phyloP scores from a whole-genome alignment of 768 basidiomycete species.

The Hirschioporus abietinus region DNA sequence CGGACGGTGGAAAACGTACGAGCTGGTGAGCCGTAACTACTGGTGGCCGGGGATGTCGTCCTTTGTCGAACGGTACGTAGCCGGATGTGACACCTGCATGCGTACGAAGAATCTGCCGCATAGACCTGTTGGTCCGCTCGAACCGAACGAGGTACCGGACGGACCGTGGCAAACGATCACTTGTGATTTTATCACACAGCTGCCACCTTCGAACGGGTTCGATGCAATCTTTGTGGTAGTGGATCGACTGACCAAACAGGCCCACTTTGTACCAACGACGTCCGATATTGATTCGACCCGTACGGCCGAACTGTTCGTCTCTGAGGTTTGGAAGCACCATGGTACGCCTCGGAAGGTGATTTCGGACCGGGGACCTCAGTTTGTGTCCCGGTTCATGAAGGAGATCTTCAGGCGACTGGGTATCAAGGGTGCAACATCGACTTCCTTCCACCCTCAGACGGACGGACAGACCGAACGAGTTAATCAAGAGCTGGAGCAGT shows the following conservation, averaged over 20 bases:
- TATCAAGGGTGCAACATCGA: constrained; percentile 22
- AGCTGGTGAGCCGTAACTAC: constrained; percentile 22
- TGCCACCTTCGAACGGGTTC: constrained; percentile 18
- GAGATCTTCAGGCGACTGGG: constrained; percentile 17
- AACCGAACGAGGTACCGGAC: constrained; percentile 10
- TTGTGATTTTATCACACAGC: constrained; percentile 21
- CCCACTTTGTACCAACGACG: constrained; percentile 12
- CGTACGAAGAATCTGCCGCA: constrained; percentile 18
- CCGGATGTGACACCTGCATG: constrained; percentile 20
- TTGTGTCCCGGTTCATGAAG: constrained; percentile 18
- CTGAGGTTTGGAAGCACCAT: constrained; percentile 11
- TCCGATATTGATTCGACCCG: constrained; percentile 13
- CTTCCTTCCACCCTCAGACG: constrained; percentile 41
- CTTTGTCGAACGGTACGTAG: constrained; percentile 22
- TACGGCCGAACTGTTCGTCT: constrained; percentile 12
- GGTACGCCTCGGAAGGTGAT: constrained; percentile 10
- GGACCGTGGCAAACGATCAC: constrained; percentile 25
- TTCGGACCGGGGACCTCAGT: constrained; percentile 16
- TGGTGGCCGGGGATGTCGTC: constrained; percentile 22
- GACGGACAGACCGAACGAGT: constrained; percentile 33
- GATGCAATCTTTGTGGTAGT: constrained; percentile 19
- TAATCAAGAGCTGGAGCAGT: constrained; percentile 34
- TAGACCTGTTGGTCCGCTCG: constrained; percentile 13
- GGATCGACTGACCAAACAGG: constrained; percentile 17
- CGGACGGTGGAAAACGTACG: constrained; percentile 11